Percentiles rank a stretch among this genome's conserved stretches.
Conservation (phyloP, 2,329 filamentous ascomycete species). For the Fusarium setosum region DNA sequence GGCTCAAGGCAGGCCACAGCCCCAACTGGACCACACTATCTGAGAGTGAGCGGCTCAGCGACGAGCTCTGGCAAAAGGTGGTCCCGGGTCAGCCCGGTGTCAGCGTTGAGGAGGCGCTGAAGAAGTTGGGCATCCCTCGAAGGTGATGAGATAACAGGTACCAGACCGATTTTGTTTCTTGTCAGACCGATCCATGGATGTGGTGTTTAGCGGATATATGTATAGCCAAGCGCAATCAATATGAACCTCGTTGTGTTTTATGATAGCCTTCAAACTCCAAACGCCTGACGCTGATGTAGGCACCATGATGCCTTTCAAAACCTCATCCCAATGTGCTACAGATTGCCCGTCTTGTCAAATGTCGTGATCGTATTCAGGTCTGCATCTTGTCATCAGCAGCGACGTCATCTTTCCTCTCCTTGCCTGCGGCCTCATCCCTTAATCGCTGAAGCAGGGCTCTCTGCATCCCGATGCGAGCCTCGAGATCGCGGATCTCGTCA, state of each 20-base stretch:
- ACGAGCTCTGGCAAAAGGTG: slow-evolving; percentile 75
- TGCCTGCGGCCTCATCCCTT: slow-evolving; percentile 57
- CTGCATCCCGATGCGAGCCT: slow-evolving; percentile 72
- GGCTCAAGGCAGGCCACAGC: slow-evolving; percentile 87
- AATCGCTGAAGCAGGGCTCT: slow-evolving; percentile 66
- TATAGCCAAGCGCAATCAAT: slow-evolving; percentile 20
- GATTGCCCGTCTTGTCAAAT: slow-evolving; percentile 10
- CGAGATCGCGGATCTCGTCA: slow-evolving; percentile 74
- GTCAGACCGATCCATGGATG: neutral
- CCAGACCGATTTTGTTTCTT: neutral
- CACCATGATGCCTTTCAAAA: neutral
- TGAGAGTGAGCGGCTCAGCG: slow-evolving; percentile 66
- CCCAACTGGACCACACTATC: slow-evolving; percentile 86
- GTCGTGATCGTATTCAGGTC: slow-evolving; percentile 40
- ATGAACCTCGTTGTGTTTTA: slow-evolving; percentile 11
- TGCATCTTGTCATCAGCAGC: slow-evolving; percentile 54
- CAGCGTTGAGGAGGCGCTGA: slow-evolving; percentile 74
- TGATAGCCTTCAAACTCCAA: slow-evolving; percentile 15
- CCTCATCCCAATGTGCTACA: neutral
- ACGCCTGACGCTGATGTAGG: slow-evolving; percentile 21
- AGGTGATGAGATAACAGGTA: slow-evolving; percentile 2
- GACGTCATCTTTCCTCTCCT: slow-evolving; percentile 46
- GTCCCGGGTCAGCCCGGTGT: slow-evolving; percentile 72
- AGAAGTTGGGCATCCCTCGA: slow-evolving; percentile 56
- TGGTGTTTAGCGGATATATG: slow-evolving; percentile 7